Percentiles rank a stretch among this genome's conserved stretches.
These are phyloP conservation scores for Linaria vulgaris DNA, from an alignment of 257 asterid species.

Conservation along the genomic window DNA sequence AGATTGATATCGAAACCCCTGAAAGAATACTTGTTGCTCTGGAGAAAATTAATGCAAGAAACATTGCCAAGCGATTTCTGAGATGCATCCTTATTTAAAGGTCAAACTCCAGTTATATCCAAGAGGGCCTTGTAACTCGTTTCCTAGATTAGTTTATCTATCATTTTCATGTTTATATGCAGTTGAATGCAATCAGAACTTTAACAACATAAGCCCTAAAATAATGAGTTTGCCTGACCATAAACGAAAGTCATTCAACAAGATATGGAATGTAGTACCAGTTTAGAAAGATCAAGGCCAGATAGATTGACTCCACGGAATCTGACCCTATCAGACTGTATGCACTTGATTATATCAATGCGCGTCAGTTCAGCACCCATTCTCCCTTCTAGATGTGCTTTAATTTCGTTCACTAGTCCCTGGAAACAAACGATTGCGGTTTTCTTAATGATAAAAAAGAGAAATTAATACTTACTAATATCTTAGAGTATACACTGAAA, in stretches of 20 bases:
- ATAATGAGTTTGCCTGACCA: constrained; percentile 12
- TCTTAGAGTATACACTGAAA: constrained; percentile 11
- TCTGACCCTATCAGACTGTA: constrained; percentile 87
- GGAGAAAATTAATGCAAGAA: constrained; percentile 14
- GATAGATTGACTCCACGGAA: constrained; percentile 94
- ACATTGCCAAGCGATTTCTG: constrained; percentile 5
- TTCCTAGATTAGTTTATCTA: constrained; percentile 9
- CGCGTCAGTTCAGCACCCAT: constrained; percentile 82
- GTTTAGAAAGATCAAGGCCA: constrained; percentile 87
- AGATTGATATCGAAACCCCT: constrained; percentile 8
- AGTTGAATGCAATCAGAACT: constrained; percentile 2
- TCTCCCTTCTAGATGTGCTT: constrained; percentile 59
- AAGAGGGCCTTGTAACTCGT: constrained; percentile 10
- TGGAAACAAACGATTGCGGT: constrained; percentile 29
- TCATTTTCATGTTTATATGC: not conserved
- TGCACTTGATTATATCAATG: constrained; percentile 85
- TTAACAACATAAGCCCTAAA: constrained; percentile 6
- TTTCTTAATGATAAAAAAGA: constrained; percentile 8
- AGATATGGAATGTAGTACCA: constrained; percentile 49
- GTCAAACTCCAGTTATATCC: not conserved
- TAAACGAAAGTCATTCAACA: constrained; percentile 9
- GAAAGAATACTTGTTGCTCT: constrained; percentile 12
- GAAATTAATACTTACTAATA: constrained; percentile 17
- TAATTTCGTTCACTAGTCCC: constrained; percentile 77
- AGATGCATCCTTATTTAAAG: not conserved